Conservation (phyloP, 441 rosid genomes). For the Gossypium davidsonii region DNA sequence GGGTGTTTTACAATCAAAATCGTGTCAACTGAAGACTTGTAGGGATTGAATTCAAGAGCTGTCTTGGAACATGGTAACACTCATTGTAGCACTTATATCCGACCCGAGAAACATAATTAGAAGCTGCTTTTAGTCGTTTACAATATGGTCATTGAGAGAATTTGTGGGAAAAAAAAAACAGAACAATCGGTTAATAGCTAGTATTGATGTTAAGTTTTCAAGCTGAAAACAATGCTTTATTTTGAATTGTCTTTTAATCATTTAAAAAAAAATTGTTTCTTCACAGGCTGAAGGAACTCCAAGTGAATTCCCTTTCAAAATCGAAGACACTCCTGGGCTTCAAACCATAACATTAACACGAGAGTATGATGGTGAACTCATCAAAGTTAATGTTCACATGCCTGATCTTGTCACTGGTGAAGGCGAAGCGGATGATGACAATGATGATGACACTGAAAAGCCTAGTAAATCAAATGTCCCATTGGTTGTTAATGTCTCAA, state of each 20-base stretch:
- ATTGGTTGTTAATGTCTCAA: conserved; percentile 56
- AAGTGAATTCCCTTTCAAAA: conserved; percentile 58
- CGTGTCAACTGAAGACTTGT: no score
- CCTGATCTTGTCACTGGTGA: conserved; percentile 72
- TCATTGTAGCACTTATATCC: no score
- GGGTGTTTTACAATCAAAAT: not conserved
- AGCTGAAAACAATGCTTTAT: not conserved
- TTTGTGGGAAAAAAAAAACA: no score
- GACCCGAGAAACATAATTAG: no score
- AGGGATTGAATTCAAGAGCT: no score
- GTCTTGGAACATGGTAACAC: no score
- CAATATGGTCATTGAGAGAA: no score
- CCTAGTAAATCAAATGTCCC: conserved; percentile 55
- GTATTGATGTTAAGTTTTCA: not conserved
- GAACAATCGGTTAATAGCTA: not conserved
- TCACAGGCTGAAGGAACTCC: conserved; percentile 54
- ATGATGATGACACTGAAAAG: conserved; percentile 36
- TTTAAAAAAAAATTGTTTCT: not conserved
- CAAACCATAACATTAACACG: conserved; percentile 50
- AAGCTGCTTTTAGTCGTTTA: no score
- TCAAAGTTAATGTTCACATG: conserved; percentile 74
- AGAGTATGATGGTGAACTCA: conserved; percentile 58
- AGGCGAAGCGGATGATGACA: conserved; percentile 26
- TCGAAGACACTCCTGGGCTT: conserved; percentile 63
- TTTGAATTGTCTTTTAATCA: not conserved